Base-by-base conservation (phyloP, 2,329 filamentous ascomycete species). In the Alternaria postmessia region DNA sequence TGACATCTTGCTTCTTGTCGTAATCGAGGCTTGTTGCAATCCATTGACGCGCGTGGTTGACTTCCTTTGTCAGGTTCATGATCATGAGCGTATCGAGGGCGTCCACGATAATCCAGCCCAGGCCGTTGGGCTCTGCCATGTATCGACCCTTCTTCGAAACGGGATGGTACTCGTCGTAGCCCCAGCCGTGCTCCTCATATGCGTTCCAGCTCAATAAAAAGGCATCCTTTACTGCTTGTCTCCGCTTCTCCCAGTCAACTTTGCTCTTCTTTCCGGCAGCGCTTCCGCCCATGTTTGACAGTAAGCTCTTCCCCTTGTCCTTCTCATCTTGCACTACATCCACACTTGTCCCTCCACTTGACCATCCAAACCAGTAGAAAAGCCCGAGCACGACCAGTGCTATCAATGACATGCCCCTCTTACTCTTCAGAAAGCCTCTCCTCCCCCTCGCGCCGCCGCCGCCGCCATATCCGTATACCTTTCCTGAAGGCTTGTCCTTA, bases 81-180 rank as follows among this genome's bases (percentile, higher is more conserved):
- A 99, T 84, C 82, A 99, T 99, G 85, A 98, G 87, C 1, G 95
- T 99, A 79, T 99, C 95, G 64, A 99, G 83, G 12, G 94, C 89
- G 81, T 99, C 95, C 58, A 99, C 90, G 63, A 99, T 97, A 73
- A 98, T 98, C 95, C 96, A 99, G 30, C 95, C 95, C 80, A 99
- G 85, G 26, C 94, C 95, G 63, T 92, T 89, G 4, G 90, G 75
- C 48, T 78, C 86, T 7, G 93, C 89, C 94, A 99, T 98, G 71
- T 95, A 89, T 52, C 84, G 85, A 51, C 93, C 92, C 18, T 82
- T 88, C 76, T 95, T 95, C 6, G 91, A 88, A 28, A 94, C 81
- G 1, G 95, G 95, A 70, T 92, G 88, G 76, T 91, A 99, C 78
- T 95, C 90, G 76, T 99, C 95, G 71, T 89, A 89, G 34, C 93